Conservation (phyloP, 2,329 filamentous ascomycete genomes). For the Ilyonectria destructans region DNA sequence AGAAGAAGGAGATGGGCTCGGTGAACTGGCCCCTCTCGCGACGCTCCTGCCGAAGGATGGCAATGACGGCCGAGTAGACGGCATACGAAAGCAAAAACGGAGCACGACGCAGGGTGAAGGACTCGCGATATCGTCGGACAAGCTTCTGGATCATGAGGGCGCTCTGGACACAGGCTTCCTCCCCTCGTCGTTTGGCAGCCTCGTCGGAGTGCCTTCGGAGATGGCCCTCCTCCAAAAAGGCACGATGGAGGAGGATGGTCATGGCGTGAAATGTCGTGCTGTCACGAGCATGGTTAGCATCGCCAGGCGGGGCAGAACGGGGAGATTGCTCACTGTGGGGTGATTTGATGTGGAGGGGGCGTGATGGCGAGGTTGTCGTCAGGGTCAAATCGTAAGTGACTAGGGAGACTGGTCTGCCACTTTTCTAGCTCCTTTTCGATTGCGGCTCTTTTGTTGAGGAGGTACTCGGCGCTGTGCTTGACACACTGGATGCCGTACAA, state of each 20-base stretch:
- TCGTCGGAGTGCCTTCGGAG: slow-evolving; percentile 50
- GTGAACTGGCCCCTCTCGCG: slow-evolving; percentile 51
- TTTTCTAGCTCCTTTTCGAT: slow-evolving; percentile 49
- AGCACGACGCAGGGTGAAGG: slow-evolving; percentile 58
- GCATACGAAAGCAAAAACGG: slow-evolving; percentile 61
- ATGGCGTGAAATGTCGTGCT: slow-evolving; percentile 59
- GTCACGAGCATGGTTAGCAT: slow-evolving; percentile 28
- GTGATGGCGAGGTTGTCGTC: slow-evolving; percentile 47
- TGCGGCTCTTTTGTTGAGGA: slow-evolving; percentile 46
- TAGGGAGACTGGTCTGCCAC: slow-evolving; percentile 46
- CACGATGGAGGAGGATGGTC: slow-evolving; percentile 62
- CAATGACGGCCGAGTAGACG: slow-evolving; percentile 56
- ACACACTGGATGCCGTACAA: slow-evolving; percentile 49
- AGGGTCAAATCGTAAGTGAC: slow-evolving; percentile 49
- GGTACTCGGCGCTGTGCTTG: slow-evolving; percentile 48
- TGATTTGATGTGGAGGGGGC: slow-evolving; percentile 51
- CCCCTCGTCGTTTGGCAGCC: slow-evolving; percentile 45
- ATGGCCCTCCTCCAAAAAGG: slow-evolving; percentile 58
- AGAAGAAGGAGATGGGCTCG: slow-evolving; percentile 57
- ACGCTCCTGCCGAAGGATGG: slow-evolving; percentile 52
- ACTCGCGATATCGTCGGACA: slow-evolving; percentile 55
- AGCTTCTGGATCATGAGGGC: slow-evolving; percentile 56
- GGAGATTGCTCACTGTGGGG: slow-evolving; percentile 47
- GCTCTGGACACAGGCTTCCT: slow-evolving; percentile 52
- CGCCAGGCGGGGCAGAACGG: slow-evolving; percentile 4